These are phyloP conservation scores for Pseudopediastrum boryanum DNA, from an alignment of 139 green algal species.

Conservation along the genomic window DNA sequence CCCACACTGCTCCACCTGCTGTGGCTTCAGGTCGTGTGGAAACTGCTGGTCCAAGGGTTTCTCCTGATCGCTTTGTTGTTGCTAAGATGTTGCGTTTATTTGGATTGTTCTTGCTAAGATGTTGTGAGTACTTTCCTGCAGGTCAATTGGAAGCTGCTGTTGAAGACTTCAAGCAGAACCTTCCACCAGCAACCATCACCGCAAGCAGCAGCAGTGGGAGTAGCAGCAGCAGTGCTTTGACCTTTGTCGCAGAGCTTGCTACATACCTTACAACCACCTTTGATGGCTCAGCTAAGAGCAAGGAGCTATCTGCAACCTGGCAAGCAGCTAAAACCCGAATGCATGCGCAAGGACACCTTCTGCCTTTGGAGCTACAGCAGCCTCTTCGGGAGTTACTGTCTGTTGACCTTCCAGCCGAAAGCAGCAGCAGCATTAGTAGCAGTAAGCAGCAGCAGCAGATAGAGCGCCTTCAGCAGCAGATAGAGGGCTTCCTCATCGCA, in stretches of 20 bases:
- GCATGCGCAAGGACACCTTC: neutral
- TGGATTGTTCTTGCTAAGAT: neutral
- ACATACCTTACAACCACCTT: too few relatives aligned
- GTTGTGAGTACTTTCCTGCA: neutral
- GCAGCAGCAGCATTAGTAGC: neutral
- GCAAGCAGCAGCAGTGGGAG: neutral
- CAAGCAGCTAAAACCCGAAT: neutral
- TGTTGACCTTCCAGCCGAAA: constrained; percentile 10
- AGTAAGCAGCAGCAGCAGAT: too few relatives aligned
- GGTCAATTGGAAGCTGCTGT: too few relatives aligned
- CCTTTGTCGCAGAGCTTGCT: constrained; percentile 2
- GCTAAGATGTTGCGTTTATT: too few relatives aligned
- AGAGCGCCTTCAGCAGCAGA: neutral
- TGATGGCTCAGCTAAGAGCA: neutral
- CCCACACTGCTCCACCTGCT: too few relatives aligned
- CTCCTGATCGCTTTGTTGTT: neutral
- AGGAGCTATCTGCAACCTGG: neutral
- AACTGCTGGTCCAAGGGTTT: neutral
- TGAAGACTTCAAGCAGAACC: constrained; percentile 23
- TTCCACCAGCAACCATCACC: neutral
- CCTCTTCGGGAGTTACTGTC: neutral
- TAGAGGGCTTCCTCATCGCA: neutral
- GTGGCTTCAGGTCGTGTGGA: neutral
- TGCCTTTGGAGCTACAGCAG: constrained; percentile 23
- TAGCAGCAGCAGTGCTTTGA: neutral